Conservation (phyloP, 371 early-diverging fungal genomes). For the Syncephalastrum sp. region DNA sequence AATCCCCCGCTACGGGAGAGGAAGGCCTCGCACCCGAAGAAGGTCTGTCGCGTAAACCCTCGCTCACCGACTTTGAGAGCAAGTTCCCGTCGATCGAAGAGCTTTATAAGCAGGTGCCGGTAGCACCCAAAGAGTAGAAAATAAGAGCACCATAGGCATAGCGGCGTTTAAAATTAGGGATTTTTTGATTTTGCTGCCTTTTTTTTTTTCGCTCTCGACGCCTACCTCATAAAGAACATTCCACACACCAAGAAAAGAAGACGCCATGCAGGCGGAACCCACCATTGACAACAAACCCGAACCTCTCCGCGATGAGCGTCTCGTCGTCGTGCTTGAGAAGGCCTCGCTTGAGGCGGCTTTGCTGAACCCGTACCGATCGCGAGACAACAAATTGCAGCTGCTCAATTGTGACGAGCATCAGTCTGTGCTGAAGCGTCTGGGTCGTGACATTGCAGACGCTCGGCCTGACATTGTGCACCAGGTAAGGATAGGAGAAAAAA, state of each 20-base stretch:
- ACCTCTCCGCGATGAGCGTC: slow-evolving; percentile 37
- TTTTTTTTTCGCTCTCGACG: not conserved
- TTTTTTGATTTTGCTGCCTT: not conserved
- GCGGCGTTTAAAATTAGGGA: no score
- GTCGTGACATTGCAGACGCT: slow-evolving; percentile 79
- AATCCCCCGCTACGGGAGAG: slow-evolving; percentile 1
- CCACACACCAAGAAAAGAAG: not conserved
- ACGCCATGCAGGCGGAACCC: not conserved
- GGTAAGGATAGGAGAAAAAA: slow-evolving; percentile 37
- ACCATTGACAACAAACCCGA: not conserved
- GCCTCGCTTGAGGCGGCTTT: slow-evolving; percentile 92
- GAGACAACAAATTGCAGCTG: slow-evolving; percentile 84
- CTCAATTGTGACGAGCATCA: slow-evolving; percentile 97
- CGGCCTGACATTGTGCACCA: slow-evolving; percentile 98
- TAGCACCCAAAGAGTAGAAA: not conserved
- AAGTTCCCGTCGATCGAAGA: slow-evolving; percentile 41
- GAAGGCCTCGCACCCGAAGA: slow-evolving; percentile 3
- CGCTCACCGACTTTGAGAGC: slow-evolving; percentile 37
- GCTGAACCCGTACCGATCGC: slow-evolving; percentile 68
- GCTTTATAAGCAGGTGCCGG: slow-evolving; percentile 20
- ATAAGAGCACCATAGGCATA: no score
- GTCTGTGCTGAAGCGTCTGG: slow-evolving; percentile 80
- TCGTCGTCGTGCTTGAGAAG: slow-evolving; percentile 90
- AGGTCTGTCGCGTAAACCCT: slow-evolving; percentile 8
- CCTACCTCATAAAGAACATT: not conserved